phyloP scores from a whole-genome alignment of 1,139 yeast genomes.

The Yamadazyma membranifaciens region DNA sequence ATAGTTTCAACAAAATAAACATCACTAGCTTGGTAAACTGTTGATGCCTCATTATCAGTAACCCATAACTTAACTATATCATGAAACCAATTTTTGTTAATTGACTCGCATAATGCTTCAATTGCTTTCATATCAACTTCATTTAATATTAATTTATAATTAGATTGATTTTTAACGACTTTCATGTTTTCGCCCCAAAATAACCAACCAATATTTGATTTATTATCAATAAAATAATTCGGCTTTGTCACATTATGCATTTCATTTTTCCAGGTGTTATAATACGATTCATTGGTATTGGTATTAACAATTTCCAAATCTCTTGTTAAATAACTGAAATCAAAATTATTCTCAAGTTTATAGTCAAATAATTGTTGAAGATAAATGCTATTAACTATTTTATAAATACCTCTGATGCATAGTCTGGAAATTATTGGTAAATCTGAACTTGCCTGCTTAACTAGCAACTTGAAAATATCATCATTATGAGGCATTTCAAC shows the following conservation, averaged over 20 bases:
- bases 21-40: conserved; percentile 61
- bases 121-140: conserved; percentile 42
- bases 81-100: conserved; percentile 60
- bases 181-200: conserved; percentile 67
- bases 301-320: conserved; percentile 46
- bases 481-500: conserved; percentile 48
- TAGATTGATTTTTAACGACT: conserved; percentile 38
- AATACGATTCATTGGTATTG: conserved; percentile 33
- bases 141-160: conserved; percentile 19
- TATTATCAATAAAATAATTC: conserved; percentile 55
- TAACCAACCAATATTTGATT: conserved; percentile 65
- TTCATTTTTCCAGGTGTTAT: conserved; percentile 49
- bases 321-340: conserved; percentile 37
- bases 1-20: conserved; percentile 52
- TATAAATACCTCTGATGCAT: conserved; percentile 63
- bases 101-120: conserved; percentile 38
- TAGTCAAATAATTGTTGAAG: conserved; percentile 56
- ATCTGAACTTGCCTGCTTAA: conserved; percentile 55
- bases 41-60: conserved; percentile 61
- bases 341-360: conserved; percentile 45
- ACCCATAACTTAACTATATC: conserved; percentile 54
- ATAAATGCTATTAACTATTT: conserved; percentile 52
- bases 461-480: conserved; percentile 47
- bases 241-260: conserved; percentile 51
- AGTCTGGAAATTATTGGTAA: conserved; percentile 73